Conservation (phyloP, 805 yeast genomes). For the Kluyveromyces aestuarii region DNA sequence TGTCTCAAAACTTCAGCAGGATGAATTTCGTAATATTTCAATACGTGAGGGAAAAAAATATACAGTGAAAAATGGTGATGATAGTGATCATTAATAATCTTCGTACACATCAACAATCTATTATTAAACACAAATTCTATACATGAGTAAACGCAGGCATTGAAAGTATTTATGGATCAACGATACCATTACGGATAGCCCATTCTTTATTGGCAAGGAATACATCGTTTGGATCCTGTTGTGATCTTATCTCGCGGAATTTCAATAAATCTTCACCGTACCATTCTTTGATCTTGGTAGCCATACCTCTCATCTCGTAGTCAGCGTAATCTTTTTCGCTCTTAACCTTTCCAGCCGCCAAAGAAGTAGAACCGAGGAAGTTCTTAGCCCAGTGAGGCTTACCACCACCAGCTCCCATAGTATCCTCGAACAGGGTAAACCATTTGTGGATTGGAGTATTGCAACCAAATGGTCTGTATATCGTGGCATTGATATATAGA, state of each 20-base stretch:
- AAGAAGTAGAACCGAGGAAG: slow-evolving; percentile 53
- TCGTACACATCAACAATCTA: background rate
- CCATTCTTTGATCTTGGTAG: slow-evolving; percentile 62
- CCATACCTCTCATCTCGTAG: slow-evolving; percentile 75
- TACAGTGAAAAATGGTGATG: background rate
- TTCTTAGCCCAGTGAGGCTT: slow-evolving; percentile 99
- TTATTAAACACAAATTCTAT: background rate
- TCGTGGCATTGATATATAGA: slow-evolving; percentile 83
- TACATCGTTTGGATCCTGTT: slow-evolving; percentile 73
- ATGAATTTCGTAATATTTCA: background rate
- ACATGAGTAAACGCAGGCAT: background rate
- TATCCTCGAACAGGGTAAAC: slow-evolving; percentile 76
- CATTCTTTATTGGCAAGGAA: slow-evolving; percentile 72
- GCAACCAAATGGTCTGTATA: slow-evolving; percentile 86
- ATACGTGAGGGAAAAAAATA: background rate
- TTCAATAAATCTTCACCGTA: slow-evolving; percentile 58
- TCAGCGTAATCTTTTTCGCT: slow-evolving; percentile 37
- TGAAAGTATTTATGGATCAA: slow-evolving; percentile 18
- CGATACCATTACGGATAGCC: slow-evolving; percentile 73
- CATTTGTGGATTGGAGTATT: slow-evolving; percentile 69
- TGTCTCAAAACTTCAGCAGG: no score
- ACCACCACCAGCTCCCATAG: slow-evolving; percentile 72
- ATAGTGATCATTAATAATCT: background rate
- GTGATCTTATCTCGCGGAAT: slow-evolving; percentile 55
- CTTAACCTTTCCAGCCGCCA: slow-evolving; percentile 24